These are phyloP conservation scores for Pulveroboletus sp. DNA, from an alignment of 768 basidiomycete genomes.

Conservation along the genomic window DNA sequence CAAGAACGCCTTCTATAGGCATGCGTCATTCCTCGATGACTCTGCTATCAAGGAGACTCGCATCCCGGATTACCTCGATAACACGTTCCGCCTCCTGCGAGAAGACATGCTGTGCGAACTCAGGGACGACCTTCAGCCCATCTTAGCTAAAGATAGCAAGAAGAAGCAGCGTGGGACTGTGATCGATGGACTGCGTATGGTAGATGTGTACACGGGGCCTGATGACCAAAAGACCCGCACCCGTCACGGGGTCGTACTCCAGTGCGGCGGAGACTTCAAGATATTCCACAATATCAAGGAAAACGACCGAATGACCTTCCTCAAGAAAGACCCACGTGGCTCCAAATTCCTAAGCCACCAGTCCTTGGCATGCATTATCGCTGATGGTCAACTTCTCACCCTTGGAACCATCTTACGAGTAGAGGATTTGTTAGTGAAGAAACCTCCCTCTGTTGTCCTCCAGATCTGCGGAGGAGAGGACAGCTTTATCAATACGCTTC, in stretches of 20 bases:
- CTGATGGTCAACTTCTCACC: constrained; percentile 44
- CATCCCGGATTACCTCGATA: constrained; percentile 51
- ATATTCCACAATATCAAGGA: constrained; percentile 32
- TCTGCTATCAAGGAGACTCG: constrained; percentile 35
- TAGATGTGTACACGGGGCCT: constrained; percentile 33
- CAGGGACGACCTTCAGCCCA: constrained; percentile 49
- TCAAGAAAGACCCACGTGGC: constrained; percentile 33
- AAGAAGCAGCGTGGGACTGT: constrained; percentile 34
- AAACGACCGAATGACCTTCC: constrained; percentile 35
- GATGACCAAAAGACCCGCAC: constrained; percentile 25
- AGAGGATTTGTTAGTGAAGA: constrained; percentile 45
- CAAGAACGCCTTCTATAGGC: constrained; percentile 46
- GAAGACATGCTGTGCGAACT: constrained; percentile 61
- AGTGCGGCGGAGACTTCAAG: constrained; percentile 34
- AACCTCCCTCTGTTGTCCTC: constrained; percentile 48
- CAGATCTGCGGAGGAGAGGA: constrained; percentile 42
- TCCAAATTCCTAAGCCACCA: constrained; percentile 46
- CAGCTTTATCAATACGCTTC: constrained; percentile 36
- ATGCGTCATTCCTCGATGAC: constrained; percentile 41
- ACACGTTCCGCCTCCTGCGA: constrained; percentile 59
- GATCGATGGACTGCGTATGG: constrained; percentile 35
- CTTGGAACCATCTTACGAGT: constrained; percentile 53
- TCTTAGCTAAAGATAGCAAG: constrained; percentile 33
- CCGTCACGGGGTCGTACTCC: constrained; percentile 40
- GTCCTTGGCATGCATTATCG: constrained; percentile 49